Conservation (phyloP, 495 filamentous ascomycete genomes). For the Darksidea phi region DNA sequence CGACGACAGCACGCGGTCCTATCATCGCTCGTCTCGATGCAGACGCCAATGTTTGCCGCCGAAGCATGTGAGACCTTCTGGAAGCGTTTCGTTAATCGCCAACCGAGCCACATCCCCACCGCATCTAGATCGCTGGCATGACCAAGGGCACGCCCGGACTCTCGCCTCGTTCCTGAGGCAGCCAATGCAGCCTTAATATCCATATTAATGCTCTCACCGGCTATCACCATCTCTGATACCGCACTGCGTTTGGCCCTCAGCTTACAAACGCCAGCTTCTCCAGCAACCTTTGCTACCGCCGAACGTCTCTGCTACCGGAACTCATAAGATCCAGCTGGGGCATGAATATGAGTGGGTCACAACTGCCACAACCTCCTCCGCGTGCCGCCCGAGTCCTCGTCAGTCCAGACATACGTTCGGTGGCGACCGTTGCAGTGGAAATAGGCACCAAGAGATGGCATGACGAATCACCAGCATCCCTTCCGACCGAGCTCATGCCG, state of each 20-base stretch:
- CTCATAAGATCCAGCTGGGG: background rate
- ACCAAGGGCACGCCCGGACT: constrained; percentile 13
- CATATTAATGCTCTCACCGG: constrained; percentile 25
- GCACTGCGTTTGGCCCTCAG: background rate
- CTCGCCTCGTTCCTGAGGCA: constrained; percentile 4
- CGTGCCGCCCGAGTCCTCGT: too few species aligned
- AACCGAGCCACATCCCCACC: background rate
- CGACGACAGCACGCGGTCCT: constrained; percentile 9
- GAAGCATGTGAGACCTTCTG: constrained; percentile 28
- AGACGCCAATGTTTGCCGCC: constrained; percentile 19
- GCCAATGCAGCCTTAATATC: constrained; percentile 19
- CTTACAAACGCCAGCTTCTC: background rate
- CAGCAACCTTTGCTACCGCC: background rate
- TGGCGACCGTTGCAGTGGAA: constrained; percentile 10
- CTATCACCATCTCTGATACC: constrained; percentile 11
- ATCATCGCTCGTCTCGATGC: background rate
- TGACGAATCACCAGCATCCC: too few species aligned
- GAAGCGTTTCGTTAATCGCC: constrained; percentile 27
- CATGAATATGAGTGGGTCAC: background rate
- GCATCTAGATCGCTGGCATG: constrained; percentile 7
- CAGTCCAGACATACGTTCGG: background rate
- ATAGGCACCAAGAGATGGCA: background rate
- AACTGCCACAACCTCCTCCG: background rate
- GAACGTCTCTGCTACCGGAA: background rate
- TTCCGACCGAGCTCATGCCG: background rate